Conservation (phyloP, 2,329 filamentous ascomycete genomes). For the Fusarium sp. region DNA sequence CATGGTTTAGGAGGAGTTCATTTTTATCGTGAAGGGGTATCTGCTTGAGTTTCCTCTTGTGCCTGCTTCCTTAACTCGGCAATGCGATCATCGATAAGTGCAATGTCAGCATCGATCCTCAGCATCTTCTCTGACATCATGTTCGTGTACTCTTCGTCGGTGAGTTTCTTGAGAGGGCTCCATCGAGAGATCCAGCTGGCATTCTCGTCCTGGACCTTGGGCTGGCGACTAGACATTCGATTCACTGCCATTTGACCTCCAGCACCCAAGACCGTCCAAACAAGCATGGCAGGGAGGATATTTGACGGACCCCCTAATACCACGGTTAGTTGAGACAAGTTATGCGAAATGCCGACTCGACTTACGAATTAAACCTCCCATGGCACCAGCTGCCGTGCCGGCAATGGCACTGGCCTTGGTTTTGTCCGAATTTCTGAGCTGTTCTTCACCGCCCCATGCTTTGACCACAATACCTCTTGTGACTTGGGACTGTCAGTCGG, state of each 20-base stretch:
- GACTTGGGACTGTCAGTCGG: conserved; percentile 52
- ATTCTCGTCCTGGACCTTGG: conserved; percentile 54
- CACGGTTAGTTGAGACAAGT: conserved; percentile 29
- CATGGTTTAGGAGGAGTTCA: background rate
- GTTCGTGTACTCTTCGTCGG: conserved; percentile 78
- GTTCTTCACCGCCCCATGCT: conserved; percentile 63
- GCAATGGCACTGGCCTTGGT: conserved; percentile 76
- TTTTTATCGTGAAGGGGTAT: conserved; percentile 22
- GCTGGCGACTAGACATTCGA: conserved; percentile 39
- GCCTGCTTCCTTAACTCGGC: conserved; percentile 49
- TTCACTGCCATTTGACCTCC: conserved; percentile 56
- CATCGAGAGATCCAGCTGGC: conserved; percentile 68
- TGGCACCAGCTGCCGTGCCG: conserved; percentile 75
- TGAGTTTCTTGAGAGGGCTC: conserved; percentile 77
- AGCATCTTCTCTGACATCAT: conserved; percentile 80
- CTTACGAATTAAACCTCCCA: conserved; percentile 68
- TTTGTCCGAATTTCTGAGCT: conserved; percentile 69
- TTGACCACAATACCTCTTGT: conserved; percentile 61
- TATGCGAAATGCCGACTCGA: conserved; percentile 15
- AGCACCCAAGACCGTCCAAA: conserved; percentile 60
- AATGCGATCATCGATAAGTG: conserved; percentile 82
- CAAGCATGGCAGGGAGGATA: conserved; percentile 63
- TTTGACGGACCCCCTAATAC: conserved; percentile 63
- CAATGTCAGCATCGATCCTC: conserved; percentile 80
- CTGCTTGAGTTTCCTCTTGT: conserved; percentile 14